A percentile compares a stretch with the other conserved stretches of the same genome.
Conservation (phyloP, 2,329 filamentous ascomycete genomes). For the Xylaria multiplex region DNA sequence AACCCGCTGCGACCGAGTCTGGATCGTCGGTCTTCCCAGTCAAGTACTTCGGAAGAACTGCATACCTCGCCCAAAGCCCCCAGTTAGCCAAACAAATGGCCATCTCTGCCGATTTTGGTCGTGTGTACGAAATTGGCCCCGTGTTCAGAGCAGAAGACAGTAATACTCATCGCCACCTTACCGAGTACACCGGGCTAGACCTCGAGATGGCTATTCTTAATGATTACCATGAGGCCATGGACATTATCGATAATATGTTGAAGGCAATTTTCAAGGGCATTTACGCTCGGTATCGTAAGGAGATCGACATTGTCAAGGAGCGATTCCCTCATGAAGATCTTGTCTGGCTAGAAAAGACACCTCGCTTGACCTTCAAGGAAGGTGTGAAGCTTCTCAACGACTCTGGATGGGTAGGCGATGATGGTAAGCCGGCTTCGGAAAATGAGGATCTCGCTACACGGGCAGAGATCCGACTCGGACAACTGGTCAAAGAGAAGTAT, state of each 20-base stretch:
- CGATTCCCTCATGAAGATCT: constrained; percentile 89
- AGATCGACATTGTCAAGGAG: constrained; percentile 81
- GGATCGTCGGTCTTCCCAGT: constrained; percentile 91
- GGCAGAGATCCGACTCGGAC: constrained; percentile 86
- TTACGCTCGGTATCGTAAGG: constrained; percentile 72
- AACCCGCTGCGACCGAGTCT: constrained; percentile 89
- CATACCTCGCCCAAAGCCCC: constrained; percentile 90
- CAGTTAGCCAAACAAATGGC: constrained; percentile 94
- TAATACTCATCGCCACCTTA: constrained; percentile 93
- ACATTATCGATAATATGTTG: constrained; percentile 80
- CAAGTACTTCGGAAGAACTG: constrained; percentile 87
- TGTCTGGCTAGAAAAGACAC: constrained; percentile 86
- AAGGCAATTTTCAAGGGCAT: constrained; percentile 81
- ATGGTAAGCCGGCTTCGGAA: constrained; percentile 75
- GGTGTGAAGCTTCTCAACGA: constrained; percentile 83
- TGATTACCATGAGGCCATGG: constrained; percentile 88
- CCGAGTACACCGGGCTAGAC: constrained; percentile 93
- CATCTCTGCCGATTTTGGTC: constrained; percentile 87
- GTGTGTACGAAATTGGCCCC: constrained; percentile 88
- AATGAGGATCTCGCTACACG: constrained; percentile 85
- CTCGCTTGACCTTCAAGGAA: constrained; percentile 81
- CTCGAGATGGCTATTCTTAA: constrained; percentile 91
- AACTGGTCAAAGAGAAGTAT: constrained; percentile 86
- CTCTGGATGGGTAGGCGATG: constrained; percentile 79
- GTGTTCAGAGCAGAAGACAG: constrained; percentile 96